These are phyloP conservation scores for Dichotomocladium elegans DNA, from an alignment of 371 early-diverging fungal species.

Conservation along the genomic window DNA sequence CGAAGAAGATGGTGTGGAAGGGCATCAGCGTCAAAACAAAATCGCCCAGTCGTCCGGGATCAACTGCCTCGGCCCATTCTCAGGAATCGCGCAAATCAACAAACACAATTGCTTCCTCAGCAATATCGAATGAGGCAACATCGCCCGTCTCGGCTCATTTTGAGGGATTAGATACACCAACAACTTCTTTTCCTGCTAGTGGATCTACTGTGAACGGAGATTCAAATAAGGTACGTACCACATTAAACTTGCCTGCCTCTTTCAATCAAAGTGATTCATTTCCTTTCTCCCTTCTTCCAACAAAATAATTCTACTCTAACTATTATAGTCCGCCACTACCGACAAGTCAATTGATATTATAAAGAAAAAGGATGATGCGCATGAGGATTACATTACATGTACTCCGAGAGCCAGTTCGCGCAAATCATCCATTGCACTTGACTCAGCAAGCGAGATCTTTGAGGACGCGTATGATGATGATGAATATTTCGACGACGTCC, in stretches of 20 bases:
- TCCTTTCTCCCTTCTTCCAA: no score
- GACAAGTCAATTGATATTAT: background rate
- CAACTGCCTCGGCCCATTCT: conserved; percentile 7
- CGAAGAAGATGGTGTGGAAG: conserved; percentile 15
- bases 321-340: no score
- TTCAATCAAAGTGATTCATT: background rate
- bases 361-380: background rate
- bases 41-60: conserved; percentile 9
- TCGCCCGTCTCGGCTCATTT: background rate
- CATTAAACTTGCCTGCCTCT: background rate
- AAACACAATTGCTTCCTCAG: background rate
- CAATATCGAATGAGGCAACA: conserved; percentile 1
- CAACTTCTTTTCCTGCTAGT: no score
- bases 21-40: conserved; percentile 12
- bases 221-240: background rate
- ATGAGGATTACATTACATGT: conserved; percentile 5
- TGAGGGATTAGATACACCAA: background rate
- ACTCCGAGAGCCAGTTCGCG: conserved; percentile 16
- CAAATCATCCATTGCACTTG: conserved; percentile 13
- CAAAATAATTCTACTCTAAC: no score
- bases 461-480: conserved; percentile 18
- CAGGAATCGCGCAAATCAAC: conserved; percentile 10
- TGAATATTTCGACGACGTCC: conserved; percentile 1
- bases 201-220: background rate
- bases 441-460: conserved; percentile 21